phyloP scores from a whole-genome alignment of 1,139 yeast genomes.

The Saccharomycopsis hybrid region DNA sequence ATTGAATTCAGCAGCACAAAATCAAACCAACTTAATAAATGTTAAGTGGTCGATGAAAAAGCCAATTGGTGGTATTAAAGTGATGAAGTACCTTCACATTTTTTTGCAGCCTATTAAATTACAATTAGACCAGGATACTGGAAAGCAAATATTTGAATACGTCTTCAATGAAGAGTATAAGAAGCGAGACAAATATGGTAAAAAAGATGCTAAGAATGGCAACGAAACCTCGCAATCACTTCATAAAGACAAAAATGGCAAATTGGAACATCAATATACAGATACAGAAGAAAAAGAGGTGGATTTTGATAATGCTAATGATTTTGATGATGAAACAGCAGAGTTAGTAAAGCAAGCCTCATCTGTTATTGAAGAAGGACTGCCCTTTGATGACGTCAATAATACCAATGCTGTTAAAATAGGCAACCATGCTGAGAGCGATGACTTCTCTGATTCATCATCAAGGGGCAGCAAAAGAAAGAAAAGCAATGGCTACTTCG shows the following conservation, averaged over 20 bases:
- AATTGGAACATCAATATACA: conserved; percentile 14
- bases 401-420: not conserved
- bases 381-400: not conserved
- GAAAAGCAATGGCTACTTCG: conserved; percentile 10
- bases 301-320: conserved; percentile 10
- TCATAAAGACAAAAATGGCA: conserved; percentile 19
- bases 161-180: conserved; percentile 46
- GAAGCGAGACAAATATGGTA: conserved; percentile 22
- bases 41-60: conserved; percentile 68
- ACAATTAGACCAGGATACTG: conserved; percentile 66
- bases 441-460: not conserved
- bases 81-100: conserved; percentile 46
- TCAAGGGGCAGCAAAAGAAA: conserved; percentile 8
- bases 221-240: conserved; percentile 13
- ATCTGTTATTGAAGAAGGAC: no score
- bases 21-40: conserved; percentile 35
- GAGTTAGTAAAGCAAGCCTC: no score
- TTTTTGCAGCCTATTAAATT: conserved; percentile 60
- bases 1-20: no score
- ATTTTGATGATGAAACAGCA: conserved; percentile 21
- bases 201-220: not conserved
- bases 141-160: conserved; percentile 55
- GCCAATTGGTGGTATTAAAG: conserved; percentile 82
- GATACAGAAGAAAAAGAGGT: not conserved
- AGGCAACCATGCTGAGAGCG: not conserved